Evolutionary conservation across 495 filamentous ascomycete genomes (phyloP).

Genomic region (Thermochaetoides thermophila): DNA sequence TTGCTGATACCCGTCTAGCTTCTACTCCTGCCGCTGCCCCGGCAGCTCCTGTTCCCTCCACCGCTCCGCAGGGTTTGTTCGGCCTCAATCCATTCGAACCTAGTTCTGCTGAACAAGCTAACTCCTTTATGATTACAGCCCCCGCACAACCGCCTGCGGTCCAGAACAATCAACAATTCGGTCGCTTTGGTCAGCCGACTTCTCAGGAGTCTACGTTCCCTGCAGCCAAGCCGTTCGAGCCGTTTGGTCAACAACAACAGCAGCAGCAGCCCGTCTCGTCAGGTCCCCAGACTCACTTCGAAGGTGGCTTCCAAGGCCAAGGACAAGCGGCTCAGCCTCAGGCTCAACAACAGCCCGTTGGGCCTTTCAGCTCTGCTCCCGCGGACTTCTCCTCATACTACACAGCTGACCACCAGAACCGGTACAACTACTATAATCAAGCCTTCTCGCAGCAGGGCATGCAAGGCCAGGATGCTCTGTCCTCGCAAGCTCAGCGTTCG

Average conservation of each 20-base stretch:
- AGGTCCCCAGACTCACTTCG: constrained; percentile 28
- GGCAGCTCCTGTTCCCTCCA: constrained; percentile 12
- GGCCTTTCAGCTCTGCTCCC: constrained; percentile 55
- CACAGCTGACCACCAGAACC: constrained; percentile 60
- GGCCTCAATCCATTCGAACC: too few species aligned
- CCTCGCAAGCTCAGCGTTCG: constrained; percentile 46
- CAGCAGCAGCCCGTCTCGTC: constrained; percentile 36
- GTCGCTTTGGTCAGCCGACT: constrained; percentile 49
- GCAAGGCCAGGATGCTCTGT: constrained; percentile 54
- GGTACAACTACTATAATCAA: constrained; percentile 62
- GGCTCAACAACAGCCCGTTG: constrained; percentile 38
- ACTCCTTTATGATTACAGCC: too few species aligned
- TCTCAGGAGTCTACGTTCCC: constrained; percentile 41
- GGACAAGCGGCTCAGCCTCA: constrained; percentile 43
- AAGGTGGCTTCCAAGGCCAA: constrained; percentile 36
- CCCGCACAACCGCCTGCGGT: constrained; percentile 31
- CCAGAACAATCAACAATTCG: constrained; percentile 45
- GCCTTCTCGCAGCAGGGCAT: constrained; percentile 50
- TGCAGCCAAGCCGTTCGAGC: constrained; percentile 73
- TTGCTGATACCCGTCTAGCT: constrained; percentile 20
- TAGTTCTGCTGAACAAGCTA: too few species aligned
- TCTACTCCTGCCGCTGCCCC: constrained; percentile 17
- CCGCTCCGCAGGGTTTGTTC: constrained; percentile 17
- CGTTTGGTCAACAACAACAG: constrained; percentile 66
- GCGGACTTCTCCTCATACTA: constrained; percentile 80